Conservation (phyloP, 2,329 filamentous ascomycete genomes). For the Dactylonectria estremocensis region DNA sequence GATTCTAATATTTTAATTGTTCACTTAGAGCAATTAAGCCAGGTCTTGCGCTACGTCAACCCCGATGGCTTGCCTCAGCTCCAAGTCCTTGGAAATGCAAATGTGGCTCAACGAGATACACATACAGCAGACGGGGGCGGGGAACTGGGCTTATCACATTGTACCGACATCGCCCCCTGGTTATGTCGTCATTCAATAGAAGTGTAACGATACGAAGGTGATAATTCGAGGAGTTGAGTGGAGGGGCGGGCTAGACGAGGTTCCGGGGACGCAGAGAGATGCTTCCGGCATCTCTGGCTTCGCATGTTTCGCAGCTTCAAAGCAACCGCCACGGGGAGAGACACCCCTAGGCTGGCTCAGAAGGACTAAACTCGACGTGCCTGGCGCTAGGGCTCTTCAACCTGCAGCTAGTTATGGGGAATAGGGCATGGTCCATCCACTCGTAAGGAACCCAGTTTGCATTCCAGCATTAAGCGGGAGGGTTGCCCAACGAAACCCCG, state of each 20-base stretch:
- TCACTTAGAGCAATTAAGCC: constrained; percentile 2
- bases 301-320: constrained; percentile 44
- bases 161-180: constrained; percentile 7
- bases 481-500: constrained; percentile 15
- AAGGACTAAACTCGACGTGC: constrained; percentile 36
- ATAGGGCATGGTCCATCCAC: constrained; percentile 15
- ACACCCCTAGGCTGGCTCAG: constrained; percentile 30
- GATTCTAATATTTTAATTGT: background rate
- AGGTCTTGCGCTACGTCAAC: constrained; percentile 7
- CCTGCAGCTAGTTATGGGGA: constrained; percentile 38
- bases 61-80: constrained; percentile 25
- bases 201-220: constrained; percentile 19
- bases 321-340: constrained; percentile 34
- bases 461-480: constrained; percentile 30
- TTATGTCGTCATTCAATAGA: constrained; percentile 21
- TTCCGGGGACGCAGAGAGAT: constrained; percentile 44
- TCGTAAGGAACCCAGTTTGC: constrained; percentile 25
- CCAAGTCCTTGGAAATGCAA: constrained; percentile 33
- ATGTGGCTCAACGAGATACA: constrained; percentile 30
- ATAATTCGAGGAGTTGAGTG: constrained; percentile 31
- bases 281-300: constrained; percentile 41
- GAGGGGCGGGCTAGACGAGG: constrained; percentile 41
- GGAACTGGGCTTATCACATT: constrained; percentile 6
- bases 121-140: constrained; percentile 9
- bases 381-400: constrained; percentile 41